Evolutionary conservation across 169 alveolate genomes (phyloP), one percentile per base, ranked within the genome.

Genomic region (Plasmodium inui): DNA sequence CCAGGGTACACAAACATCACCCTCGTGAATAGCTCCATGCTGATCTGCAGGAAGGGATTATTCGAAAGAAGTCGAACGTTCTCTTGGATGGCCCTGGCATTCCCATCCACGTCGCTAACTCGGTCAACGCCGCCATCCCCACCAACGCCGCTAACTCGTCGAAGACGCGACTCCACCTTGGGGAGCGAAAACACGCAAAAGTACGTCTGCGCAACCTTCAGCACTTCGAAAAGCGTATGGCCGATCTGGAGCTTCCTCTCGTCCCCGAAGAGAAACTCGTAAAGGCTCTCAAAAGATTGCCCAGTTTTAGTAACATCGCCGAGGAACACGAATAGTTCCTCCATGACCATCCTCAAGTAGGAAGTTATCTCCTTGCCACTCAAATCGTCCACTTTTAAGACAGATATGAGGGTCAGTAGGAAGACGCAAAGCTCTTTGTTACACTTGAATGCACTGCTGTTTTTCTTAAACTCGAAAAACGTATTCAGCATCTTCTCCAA

Each of bases 361-460:
- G 44, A 17, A 2, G 1, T 19, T 3, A 67, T 67, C 37, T 55
- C 72, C 10, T 86, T 76, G 0, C 28, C 57, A 44, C 76, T 86
- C 26, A 86, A 1, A 14, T 76, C 32, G 2, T 53, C 84, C 1
- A 30, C 85, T 30, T 73, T 73, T 32, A 86, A 44, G 26, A 78
- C 53, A 17, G 85, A 86, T 32, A 86, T 76, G 4, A 86, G 44
- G 7, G 85, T 78, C 28, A 86, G 46, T 9, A 86, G 26, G 2
- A 86, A 86, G 7, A 86, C 17, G 4, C 82, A 32, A 46, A 86
- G 80, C 10, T 86, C 93, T 26, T 76, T 86, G n/a, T 86, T 86
- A 76, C 46, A 78, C 41, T 86, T 86, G 44, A 70, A 86, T 0
- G n/a, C 9, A 30, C 7, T 32, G 34, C 72, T 86, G 1, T 32